Conservation (phyloP, 75 land plant genomes). For the Chamaecyparis obtusa region DNA sequence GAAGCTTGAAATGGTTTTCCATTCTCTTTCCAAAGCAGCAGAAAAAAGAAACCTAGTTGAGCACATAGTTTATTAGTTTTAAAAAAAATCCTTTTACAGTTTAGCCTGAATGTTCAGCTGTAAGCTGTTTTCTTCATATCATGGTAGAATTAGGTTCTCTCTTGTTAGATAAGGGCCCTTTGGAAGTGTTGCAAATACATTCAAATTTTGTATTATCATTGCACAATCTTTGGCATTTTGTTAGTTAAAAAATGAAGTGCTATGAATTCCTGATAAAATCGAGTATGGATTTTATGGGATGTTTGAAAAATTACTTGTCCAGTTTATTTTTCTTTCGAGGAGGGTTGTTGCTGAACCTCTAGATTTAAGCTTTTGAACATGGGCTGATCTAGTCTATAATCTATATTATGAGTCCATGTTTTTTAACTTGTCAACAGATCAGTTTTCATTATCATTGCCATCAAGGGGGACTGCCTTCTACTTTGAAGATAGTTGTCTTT, state of each 20-base stretch:
- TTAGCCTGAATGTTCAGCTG: background rate
- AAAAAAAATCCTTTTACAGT: background rate
- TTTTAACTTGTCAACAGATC: background rate
- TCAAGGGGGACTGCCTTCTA: background rate
- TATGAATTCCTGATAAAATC: too few relatives aligned
- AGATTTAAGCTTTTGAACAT: too few relatives aligned
- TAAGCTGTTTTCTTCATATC: background rate
- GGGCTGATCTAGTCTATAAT: too few relatives aligned
- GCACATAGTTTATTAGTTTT: background rate
- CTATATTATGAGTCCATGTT: background rate
- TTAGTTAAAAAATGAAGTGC: too few relatives aligned
- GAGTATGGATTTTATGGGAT: too few relatives aligned
- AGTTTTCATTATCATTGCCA: background rate
- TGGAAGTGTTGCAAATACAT: background rate
- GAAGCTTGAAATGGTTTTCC: background rate
- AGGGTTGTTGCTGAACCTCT: too few relatives aligned
- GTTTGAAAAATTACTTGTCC: too few relatives aligned
- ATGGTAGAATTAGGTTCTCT: background rate
- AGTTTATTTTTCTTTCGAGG: too few relatives aligned
- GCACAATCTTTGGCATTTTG: too few relatives aligned
- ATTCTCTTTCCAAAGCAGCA: background rate
- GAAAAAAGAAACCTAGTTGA: background rate
- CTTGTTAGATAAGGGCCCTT: background rate
- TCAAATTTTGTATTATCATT: background rate
- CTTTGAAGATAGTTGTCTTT: background rate